Evolutionary conservation across 352 stramenopile genomes (phyloP).

Genomic region (Phytophthora pseudosyringae): DNA sequence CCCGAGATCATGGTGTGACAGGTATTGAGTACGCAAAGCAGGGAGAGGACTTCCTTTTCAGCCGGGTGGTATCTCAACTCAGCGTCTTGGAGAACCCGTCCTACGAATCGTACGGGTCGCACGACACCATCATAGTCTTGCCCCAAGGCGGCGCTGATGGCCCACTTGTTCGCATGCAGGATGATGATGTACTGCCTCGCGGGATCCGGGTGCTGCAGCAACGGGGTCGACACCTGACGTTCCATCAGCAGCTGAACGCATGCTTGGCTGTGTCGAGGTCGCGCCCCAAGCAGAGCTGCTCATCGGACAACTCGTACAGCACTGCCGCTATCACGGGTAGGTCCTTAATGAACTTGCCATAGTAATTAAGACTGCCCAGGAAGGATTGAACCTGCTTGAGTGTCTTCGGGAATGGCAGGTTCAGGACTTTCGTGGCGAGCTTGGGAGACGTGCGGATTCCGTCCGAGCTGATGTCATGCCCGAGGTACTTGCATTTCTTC

Average conservation of each 20-base stretch:
- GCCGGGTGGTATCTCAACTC: constrained; percentile 7
- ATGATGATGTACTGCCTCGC: constrained; percentile 30
- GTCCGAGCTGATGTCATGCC: constrained; percentile 10
- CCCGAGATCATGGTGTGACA: constrained; percentile 10
- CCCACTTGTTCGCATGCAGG: constrained; percentile 22
- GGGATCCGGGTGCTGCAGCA: constrained; percentile 23
- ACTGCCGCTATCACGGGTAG: constrained; percentile 8
- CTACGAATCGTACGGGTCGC: constrained; percentile 29
- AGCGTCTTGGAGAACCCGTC: constrained; percentile 7
- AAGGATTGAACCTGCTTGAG: constrained; percentile 27
- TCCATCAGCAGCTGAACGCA: constrained; percentile 32
- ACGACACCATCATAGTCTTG: constrained; percentile 38
- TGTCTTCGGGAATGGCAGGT: constrained; percentile 4
- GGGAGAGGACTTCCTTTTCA: neutral
- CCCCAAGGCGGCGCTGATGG: constrained; percentile 28
- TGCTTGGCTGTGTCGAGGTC: too few relatives aligned
- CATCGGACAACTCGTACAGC: constrained; percentile 4
- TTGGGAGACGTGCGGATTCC: constrained; percentile 19
- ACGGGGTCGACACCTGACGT: constrained; percentile 15
- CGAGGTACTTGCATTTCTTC: constrained; percentile 15
- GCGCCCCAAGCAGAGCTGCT: too few relatives aligned
- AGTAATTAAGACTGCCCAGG: constrained; percentile 32
- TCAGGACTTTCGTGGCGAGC: neutral
- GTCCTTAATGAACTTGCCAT: constrained; percentile 37
- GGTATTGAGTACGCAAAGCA: constrained; percentile 9